Conservation (phyloP, 805 yeast species). For the Starmera quercuum region DNA sequence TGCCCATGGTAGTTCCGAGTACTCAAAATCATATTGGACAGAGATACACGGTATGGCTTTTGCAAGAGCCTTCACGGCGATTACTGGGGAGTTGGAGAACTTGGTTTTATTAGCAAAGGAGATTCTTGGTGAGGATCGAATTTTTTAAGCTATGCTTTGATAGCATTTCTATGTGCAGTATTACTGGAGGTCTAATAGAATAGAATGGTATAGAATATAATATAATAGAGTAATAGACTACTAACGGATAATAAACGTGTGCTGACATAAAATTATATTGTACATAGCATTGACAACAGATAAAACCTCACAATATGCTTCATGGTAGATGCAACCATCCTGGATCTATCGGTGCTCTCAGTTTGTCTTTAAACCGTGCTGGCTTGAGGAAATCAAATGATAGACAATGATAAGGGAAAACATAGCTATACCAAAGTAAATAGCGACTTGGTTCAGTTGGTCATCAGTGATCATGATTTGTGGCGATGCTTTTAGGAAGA, state of each 20-base stretch:
- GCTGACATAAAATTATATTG: too few relatives aligned
- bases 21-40: constrained; percentile 33
- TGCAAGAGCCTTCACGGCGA: constrained; percentile 38
- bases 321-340: background rate
- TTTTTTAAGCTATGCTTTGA: too few relatives aligned
- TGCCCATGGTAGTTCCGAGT: constrained; percentile 2
- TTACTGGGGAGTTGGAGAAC: constrained; percentile 34
- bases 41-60: constrained; percentile 43
- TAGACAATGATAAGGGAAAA: constrained; percentile 61
- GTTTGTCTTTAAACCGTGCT: constrained; percentile 14
- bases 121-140: constrained; percentile 34
- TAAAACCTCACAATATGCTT: background rate
- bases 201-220: too few relatives aligned
- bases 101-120: constrained; percentile 30
- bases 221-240: too few relatives aligned
- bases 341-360: background rate
- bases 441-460: constrained; percentile 63
- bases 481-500: too few relatives aligned
- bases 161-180: too few relatives aligned
- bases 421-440: constrained; percentile 62
- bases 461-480: constrained; percentile 65
- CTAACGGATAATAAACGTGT: too few relatives aligned
- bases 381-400: constrained; percentile 50
- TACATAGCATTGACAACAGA: background rate
- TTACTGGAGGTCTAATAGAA: too few relatives aligned